phyloP scores from a whole-genome alignment of 106 monocot genomes.

The Platanthera guangdongensis region DNA sequence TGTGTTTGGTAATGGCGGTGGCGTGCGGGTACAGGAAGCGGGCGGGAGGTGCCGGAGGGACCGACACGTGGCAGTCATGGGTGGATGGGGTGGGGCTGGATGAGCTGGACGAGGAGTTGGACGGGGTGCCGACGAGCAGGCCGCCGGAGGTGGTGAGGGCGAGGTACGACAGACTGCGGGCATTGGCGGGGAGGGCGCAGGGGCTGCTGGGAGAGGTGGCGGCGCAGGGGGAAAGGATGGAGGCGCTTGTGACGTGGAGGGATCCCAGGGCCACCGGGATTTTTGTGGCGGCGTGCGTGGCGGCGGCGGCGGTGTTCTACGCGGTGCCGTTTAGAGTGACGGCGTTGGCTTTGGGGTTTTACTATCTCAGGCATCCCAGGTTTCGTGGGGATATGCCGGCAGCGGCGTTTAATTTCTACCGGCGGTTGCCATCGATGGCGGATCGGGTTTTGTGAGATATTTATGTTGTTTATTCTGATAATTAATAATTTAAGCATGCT shows the following conservation, averaged over 20 bases:
- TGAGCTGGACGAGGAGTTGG: constrained; percentile 95
- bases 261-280: constrained; percentile 85
- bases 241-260: constrained; percentile 92
- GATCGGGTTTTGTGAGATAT: constrained; percentile 48
- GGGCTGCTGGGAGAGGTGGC: constrained; percentile 89
- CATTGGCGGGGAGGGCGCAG: constrained; percentile 68
- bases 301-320: constrained; percentile 58
- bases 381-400: constrained; percentile 93
- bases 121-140: constrained; percentile 39
- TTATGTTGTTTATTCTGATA: too few relatives aligned
- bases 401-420: constrained; percentile 73
- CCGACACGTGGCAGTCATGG: constrained; percentile 73
- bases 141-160: constrained; percentile 40
- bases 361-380: constrained; percentile 90
- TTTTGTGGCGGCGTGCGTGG: constrained; percentile 67
- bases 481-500: too few relatives aligned
- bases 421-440: constrained; percentile 78
- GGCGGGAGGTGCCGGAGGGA: constrained; percentile 47
- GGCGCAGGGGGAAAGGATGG: constrained; percentile 90
- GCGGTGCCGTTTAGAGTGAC: constrained; percentile 83
- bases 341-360: constrained; percentile 84
- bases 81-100: constrained; percentile 63
- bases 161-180: constrained; percentile 70
- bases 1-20: constrained; percentile 68
- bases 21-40: constrained; percentile 68